Conservation (phyloP, 2,329 filamentous ascomycete genomes). For the Botrytis byssoidea region DNA sequence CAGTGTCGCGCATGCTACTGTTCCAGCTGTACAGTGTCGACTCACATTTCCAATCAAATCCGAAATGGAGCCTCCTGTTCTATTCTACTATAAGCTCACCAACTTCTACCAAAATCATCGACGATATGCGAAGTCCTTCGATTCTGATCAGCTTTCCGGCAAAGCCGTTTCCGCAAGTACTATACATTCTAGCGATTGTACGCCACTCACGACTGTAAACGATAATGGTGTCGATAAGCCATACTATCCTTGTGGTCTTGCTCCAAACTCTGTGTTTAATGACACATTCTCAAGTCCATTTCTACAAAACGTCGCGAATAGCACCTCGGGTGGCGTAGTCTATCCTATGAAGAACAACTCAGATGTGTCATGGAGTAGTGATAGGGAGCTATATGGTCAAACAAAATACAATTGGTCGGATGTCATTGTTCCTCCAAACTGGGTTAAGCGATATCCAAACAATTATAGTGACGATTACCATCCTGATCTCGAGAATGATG, state of each 20-base stretch:
- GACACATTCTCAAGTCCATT: slow-evolving; percentile 75
- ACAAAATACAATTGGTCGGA: slow-evolving; percentile 64
- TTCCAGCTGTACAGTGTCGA: slow-evolving; percentile 57
- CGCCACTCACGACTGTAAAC: slow-evolving; percentile 62
- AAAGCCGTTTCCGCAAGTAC: slow-evolving; percentile 56
- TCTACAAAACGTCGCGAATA: slow-evolving; percentile 43
- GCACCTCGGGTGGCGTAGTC: slow-evolving; percentile 31
- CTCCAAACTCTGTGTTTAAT: slow-evolving; percentile 97
- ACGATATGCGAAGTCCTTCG: slow-evolving; percentile 88
- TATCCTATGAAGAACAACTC: slow-evolving; percentile 72
- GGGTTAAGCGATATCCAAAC: slow-evolving; percentile 67
- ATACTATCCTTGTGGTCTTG: slow-evolving; percentile 92
- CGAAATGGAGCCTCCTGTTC: slow-evolving; percentile 74
- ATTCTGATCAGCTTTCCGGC: slow-evolving; percentile 79
- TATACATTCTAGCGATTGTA: slow-evolving; percentile 70
- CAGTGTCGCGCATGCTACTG: slow-evolving; percentile 31
- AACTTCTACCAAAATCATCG: slow-evolving; percentile 99
- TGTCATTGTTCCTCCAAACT: slow-evolving; percentile 83
- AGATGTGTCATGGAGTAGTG: slow-evolving; percentile 83
- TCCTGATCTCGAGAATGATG: slow-evolving; percentile 69
- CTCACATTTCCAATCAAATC: slow-evolving; percentile 79
- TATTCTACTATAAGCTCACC: slow-evolving; percentile 92
- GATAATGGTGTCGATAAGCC: slow-evolving; percentile 56
- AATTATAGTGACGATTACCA: slow-evolving; percentile 64
- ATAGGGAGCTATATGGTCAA: slow-evolving; percentile 73